phyloP scores from a whole-genome alignment of 2,329 filamentous ascomycete species.

The Paecilomyces sp. region DNA sequence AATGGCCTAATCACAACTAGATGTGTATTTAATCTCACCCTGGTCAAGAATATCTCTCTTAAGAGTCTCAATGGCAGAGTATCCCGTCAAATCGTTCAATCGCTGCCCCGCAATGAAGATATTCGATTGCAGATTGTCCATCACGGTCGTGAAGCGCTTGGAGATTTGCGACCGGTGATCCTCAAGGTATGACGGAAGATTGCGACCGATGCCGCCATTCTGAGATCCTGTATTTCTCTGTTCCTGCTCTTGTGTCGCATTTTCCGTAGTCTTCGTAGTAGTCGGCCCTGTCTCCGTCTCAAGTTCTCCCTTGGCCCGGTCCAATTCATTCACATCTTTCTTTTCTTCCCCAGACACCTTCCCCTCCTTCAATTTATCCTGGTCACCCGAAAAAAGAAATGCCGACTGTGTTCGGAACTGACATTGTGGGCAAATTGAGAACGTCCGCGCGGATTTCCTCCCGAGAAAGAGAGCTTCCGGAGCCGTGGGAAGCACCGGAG shows the following conservation, averaged over 20 bases:
- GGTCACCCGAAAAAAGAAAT: slow-evolving; percentile 20
- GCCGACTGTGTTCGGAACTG: slow-evolving; percentile 28
- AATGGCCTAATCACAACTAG: slow-evolving; percentile 3
- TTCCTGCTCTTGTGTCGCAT: background rate
- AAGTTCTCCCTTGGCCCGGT: slow-evolving; percentile 1
- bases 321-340: slow-evolving; percentile 9
- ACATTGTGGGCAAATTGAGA: slow-evolving; percentile 38
- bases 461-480: slow-evolving; percentile 14
- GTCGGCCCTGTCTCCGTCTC: slow-evolving; percentile 1
- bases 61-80: slow-evolving; percentile 80
- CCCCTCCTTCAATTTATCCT: slow-evolving; percentile 5
- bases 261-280: background rate
- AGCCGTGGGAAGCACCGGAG: slow-evolving; percentile 8
- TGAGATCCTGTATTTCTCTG: background rate
- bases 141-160: slow-evolving; percentile 61
- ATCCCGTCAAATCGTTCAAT: slow-evolving; percentile 91
- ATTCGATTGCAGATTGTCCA: slow-evolving; percentile 84
- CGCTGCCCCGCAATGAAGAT: slow-evolving; percentile 78
- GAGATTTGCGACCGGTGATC: slow-evolving; percentile 49
- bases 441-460: slow-evolving; percentile 17
- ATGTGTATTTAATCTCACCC: slow-evolving; percentile 35
- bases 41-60: slow-evolving; percentile 68
- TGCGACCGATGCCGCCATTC: background rate
- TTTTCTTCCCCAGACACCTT: background rate
- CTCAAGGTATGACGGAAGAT: slow-evolving; percentile 28